Evolutionary conservation across 164 flowering plant species (phyloP).

Genomic region (Liriodendron chinense): DNA sequence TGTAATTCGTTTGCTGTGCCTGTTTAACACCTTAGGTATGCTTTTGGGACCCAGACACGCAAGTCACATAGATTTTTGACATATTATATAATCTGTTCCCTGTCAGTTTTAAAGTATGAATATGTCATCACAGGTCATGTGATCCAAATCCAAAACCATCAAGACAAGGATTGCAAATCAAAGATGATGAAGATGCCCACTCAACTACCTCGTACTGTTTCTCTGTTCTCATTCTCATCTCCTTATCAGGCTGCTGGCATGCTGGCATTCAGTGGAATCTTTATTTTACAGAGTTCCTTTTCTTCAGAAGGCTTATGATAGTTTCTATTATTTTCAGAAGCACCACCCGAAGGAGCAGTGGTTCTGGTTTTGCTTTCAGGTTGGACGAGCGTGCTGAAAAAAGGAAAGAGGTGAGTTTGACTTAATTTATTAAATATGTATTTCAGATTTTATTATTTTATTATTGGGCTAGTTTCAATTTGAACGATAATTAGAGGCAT

Average conservation of each 20-base stretch:
- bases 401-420: conserved; percentile 61
- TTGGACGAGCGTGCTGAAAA: conserved; percentile 88
- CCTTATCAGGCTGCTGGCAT: background rate
- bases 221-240: background rate
- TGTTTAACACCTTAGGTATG: background rate
- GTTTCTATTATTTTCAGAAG: conserved; percentile 27
- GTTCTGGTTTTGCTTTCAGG: conserved; percentile 63
- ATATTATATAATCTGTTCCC: background rate
- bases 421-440: background rate
- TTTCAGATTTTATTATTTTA: background rate
- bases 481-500: background rate
- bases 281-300: background rate
- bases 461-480: conserved; percentile 1
- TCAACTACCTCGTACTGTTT: conserved; percentile 59
- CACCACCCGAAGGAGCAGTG: conserved; percentile 42
- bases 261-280: background rate
- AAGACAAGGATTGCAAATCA: conserved; percentile 18
- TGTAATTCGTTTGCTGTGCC: background rate
- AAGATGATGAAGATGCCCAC: conserved; percentile 56
- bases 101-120: conserved; percentile 1
- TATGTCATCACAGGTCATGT: conserved; percentile 28
- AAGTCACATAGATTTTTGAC: background rate
- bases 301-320: background rate
- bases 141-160: conserved; percentile 30
- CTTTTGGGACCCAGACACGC: background rate